Base-by-base conservation (phyloP, 331 rosid species). In the Saraca asoca region DNA sequence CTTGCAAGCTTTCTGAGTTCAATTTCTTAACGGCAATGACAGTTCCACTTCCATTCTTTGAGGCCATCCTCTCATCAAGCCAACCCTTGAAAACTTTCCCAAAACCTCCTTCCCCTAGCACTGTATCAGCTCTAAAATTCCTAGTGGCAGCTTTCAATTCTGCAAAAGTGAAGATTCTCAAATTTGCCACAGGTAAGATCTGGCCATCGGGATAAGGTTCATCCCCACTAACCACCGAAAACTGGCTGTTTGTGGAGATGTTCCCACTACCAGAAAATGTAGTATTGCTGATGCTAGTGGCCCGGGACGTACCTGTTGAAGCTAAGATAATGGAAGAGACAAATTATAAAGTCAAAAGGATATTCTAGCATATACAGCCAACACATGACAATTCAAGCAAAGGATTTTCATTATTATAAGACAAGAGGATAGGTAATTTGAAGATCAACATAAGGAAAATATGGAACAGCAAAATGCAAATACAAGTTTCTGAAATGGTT, bases 101-200 rank as follows among this genome's bases (percentile, higher is more conserved):
- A 52, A 94, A 94, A 16, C 99, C 99, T 13, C 97, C 99, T 64
- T 90, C 99, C 0, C 99, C 99, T 49, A 94, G 95, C 11, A 94
- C 71, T 0, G 90, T 71, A 42, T 94, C 99, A 18, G 77, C 8
- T 81, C 76, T 86, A 80, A 94, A 94, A 82, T 85, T 88, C 77
- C 49, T 90, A 64, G 99, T 88, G n/a, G 99, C 91, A 64, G 64
- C 61, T 53, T 70, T 90, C 73, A 94, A 66, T 62, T 94, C 96
- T 0, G 85, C 84, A 64, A 75, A 94, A 68, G 92, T 65, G 75
- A 87, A 86, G 50, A 75, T 43, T 87, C 89, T 90, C 76, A 90
- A 67, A 74, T 80, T 85, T 18, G 96, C 72, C 13, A 82, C 17
- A 35, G 96, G 89, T 46, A 88, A 73, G 80, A 88, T 94, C 82